Base-by-base conservation (phyloP, 2,329 filamentous ascomycete species). In the Myriosclerotinia curreyana region DNA sequence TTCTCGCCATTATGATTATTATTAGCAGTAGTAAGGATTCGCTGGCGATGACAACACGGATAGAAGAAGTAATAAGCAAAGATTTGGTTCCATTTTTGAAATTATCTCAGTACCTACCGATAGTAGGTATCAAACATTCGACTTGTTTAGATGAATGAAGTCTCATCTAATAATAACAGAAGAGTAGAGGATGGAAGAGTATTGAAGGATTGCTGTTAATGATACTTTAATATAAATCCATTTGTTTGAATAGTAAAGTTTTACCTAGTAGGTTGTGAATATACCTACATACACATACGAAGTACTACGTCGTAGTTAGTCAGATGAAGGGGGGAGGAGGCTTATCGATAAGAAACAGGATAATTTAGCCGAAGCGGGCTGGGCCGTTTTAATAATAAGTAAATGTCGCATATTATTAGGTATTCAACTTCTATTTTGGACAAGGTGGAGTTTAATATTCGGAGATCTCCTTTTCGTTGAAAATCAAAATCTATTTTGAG, bases 1-100 rank as follows among this genome's bases (percentile, higher is more conserved):
- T 65, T 50, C 51, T 62, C 20, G 31, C n/a, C 63, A 62, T 65
- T 20, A 42, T 58, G 42, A 14, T 31, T 55, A 53, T 59, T 51
- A 22, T 40, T 38, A 56, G 49, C 12, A 17, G 34, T 15, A 7
- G 12, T 38, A 6, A 38, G 38, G 31, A 31, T 25, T 56, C 28
- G 40, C 28, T 46, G 40, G 54, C 40, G 54, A 46, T 31, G 28
- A 34, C 22, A 31, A 46, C 25, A 56, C 25, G 28, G 20, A 38
- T 42, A 28, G 22, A 28, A 28, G 22, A 28, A n/a, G 38, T 42
- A 44, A n/a, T 7, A 28, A 50, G 48, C 25, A 20, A 44, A 44
- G 38, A 34, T 44, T 14, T 31, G 38, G 53, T 56, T 42, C 38
- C 53, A 56, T 56, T 56, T 56, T 44, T 44, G 20, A 28, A n/a